phyloP scores from a whole-genome alignment of 441 rosid species.

The Raphanus hybrid region DNA sequence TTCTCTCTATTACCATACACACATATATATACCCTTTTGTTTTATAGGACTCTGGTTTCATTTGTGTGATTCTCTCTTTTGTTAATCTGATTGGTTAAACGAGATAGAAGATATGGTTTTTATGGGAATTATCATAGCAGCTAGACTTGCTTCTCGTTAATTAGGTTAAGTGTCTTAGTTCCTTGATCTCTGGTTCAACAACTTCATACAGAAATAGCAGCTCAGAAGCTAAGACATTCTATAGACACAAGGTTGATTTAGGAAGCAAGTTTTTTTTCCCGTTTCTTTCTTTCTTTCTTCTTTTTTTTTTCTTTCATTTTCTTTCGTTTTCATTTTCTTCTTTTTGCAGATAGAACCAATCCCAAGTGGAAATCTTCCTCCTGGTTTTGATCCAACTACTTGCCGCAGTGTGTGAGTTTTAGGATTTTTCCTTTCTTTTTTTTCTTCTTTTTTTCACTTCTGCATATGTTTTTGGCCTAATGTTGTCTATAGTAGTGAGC shows the following conservation, averaged over 20 bases:
- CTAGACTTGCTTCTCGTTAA: background rate
- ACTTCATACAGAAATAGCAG: background rate
- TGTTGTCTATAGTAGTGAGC: conserved; percentile 19
- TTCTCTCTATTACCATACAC: conserved; percentile 8
- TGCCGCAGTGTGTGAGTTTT: conserved; percentile 98
- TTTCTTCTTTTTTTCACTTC: conserved; percentile 11
- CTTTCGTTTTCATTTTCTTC: conserved; percentile 34
- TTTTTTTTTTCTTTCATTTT: conserved; percentile 34
- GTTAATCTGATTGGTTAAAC: background rate
- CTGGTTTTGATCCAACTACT: conserved; percentile 85
- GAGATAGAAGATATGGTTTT: background rate
- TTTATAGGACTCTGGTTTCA: background rate
- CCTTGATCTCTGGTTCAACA: conserved; percentile 21
- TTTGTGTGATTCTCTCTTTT: background rate
- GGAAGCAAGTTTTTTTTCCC: conserved; percentile 24
- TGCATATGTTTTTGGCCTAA: conserved; percentile 9
- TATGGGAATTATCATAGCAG: too few species aligned
- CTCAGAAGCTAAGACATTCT: conserved; percentile 9
- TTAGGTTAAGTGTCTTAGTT: background rate
- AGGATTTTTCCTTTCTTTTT: conserved; percentile 14
- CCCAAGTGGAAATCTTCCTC: conserved; percentile 96
- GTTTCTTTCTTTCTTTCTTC: background rate
- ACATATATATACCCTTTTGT: background rate
- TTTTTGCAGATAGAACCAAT: conserved; percentile 94
- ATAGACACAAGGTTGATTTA: conserved; percentile 12